Conservation (phyloP, 768 basidiomycete species). For the Lactifluus rugatus region DNA sequence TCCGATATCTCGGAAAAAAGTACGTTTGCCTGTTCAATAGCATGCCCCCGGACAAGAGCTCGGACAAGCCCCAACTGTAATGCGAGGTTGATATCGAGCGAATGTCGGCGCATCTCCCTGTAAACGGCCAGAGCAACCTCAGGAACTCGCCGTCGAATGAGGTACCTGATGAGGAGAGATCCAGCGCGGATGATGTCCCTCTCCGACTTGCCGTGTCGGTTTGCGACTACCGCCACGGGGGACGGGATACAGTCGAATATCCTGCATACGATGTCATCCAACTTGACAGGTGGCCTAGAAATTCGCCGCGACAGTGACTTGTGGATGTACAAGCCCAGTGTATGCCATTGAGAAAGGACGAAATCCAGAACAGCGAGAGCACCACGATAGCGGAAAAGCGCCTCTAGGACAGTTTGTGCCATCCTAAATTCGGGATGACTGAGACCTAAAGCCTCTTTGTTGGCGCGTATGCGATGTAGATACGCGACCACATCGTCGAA, state of each 20-base stretch:
- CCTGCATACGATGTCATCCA: slow-evolving; percentile 1
- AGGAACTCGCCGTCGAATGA: slow-evolving; percentile 12
- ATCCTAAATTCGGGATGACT: not conserved
- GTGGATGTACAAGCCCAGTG: slow-evolving; percentile 7
- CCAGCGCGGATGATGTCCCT: slow-evolving; percentile 1
- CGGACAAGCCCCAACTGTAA: slow-evolving; percentile 15
- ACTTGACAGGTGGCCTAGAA: not conserved
- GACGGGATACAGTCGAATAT: slow-evolving; percentile 12
- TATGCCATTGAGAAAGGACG: slow-evolving; percentile 8
- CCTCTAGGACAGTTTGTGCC: slow-evolving; percentile 10
- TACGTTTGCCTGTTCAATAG: slow-evolving; percentile 35
- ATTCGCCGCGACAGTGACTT: not conserved
- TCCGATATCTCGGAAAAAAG: slow-evolving; percentile 30
- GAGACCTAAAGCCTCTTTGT: not conserved
- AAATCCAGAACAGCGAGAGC: slow-evolving; percentile 13
- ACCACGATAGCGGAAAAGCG: slow-evolving; percentile 7
- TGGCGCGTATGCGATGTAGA: not conserved
- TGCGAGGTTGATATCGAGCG: not conserved
- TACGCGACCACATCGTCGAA: slow-evolving; percentile 4
- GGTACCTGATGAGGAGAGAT: slow-evolving; percentile 8
- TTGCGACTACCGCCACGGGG: slow-evolving; percentile 6
- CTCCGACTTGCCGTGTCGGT: not conserved
- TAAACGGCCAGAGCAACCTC: slow-evolving; percentile 18
- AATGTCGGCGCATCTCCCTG: slow-evolving; percentile 13
- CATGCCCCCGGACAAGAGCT: slow-evolving; percentile 9